phyloP scores from a whole-genome alignment of 2,329 filamentous ascomycete genomes.

The Scedosporium aurantiacum region DNA sequence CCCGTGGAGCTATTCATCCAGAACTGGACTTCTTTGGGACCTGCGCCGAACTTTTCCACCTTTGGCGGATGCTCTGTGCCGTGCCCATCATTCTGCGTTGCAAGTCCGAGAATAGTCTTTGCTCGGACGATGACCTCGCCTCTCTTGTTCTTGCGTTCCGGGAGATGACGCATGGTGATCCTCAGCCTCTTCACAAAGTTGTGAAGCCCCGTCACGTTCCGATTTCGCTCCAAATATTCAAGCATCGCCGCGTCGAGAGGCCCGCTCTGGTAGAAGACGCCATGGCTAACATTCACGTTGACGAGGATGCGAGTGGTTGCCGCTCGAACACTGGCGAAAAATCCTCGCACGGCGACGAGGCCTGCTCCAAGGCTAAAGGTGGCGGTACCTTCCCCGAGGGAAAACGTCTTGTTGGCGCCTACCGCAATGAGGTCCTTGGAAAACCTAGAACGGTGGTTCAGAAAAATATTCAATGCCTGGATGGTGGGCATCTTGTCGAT shows the following conservation, averaged over 20 bases:
- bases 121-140: conserved; percentile 22
- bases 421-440: conserved; percentile 26
- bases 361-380: conserved; percentile 15
- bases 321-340: conserved; percentile 42
- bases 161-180: conserved; percentile 27
- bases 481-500: conserved; percentile 9
- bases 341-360: conserved; percentile 32
- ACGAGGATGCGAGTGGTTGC: conserved; percentile 42
- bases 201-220: conserved; percentile 14
- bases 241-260: conserved; percentile 14
- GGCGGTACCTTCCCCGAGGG: conserved; percentile 11
- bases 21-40: conserved; percentile 43
- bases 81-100: conserved; percentile 21
- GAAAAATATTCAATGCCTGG: conserved; percentile 39
- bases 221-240: neutral
- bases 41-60: conserved; percentile 26
- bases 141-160: conserved; percentile 18
- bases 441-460: conserved; percentile 32
- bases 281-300: conserved; percentile 44
- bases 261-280: conserved; percentile 29
- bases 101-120: conserved; percentile 26
- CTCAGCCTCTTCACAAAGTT: conserved; percentile 26
- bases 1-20: conserved; percentile 26
- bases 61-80: conserved; percentile 15
- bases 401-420: conserved; percentile 38